Percentiles rank a stretch among this genome's conserved stretches.
Conservation (phyloP, 805 yeast genomes). For the Candida fluviatilis region DNA sequence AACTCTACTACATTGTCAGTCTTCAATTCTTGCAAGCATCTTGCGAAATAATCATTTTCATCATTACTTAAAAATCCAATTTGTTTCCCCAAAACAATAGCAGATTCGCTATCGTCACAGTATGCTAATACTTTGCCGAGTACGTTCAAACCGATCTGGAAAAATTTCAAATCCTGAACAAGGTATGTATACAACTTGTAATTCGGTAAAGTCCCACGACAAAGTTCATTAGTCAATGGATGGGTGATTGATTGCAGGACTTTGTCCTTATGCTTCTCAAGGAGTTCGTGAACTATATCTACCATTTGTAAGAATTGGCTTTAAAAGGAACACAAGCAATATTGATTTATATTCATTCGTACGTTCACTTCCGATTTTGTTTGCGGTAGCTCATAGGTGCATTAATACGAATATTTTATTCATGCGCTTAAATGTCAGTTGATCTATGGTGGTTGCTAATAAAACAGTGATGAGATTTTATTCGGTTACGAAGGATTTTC, state of each 20-base stretch:
- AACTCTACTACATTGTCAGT: constrained; percentile 15
- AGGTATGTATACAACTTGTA: constrained; percentile 40
- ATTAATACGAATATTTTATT: too few relatives aligned
- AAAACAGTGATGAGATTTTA: too few relatives aligned
- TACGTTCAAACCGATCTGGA: constrained; percentile 38
- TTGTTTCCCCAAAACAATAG: constrained; percentile 43
- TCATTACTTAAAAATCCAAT: constrained; percentile 47
- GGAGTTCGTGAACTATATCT: constrained; percentile 10
- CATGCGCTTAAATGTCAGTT: too few relatives aligned
- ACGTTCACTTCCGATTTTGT: too few relatives aligned
- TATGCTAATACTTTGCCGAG: constrained; percentile 42
- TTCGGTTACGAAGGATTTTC: too few relatives aligned
- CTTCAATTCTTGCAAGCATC: constrained; percentile 20
- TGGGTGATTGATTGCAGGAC: constrained; percentile 33
- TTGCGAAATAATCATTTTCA: constrained; percentile 45
- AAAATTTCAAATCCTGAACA: constrained; percentile 47
- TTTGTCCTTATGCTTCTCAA: constrained; percentile 10
- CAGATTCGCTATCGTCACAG: constrained; percentile 36
- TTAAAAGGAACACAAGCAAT: not conserved
- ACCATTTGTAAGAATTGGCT: not conserved
- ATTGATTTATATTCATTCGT: too few relatives aligned
- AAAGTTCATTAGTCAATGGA: constrained; percentile 40
- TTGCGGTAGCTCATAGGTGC: too few relatives aligned
- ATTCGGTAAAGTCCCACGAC: constrained; percentile 43
- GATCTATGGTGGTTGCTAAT: too few relatives aligned